These are phyloP conservation scores for Bassia scoparia DNA, from an alignment of 148 eudicot genomes.

Conservation along the genomic window DNA sequence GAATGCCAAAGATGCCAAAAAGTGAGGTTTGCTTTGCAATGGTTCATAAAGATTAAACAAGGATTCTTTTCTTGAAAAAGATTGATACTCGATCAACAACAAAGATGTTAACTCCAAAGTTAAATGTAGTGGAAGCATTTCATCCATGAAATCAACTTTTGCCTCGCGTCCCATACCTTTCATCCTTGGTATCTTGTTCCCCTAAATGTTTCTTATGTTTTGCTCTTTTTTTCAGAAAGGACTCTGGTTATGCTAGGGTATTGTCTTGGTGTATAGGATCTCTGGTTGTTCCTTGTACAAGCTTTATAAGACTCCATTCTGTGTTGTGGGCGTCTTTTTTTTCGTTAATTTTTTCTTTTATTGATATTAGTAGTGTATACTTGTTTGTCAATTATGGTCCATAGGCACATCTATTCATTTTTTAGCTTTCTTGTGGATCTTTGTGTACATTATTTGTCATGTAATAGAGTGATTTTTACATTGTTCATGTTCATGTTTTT, in stretches of 20 bases:
- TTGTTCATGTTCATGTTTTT: background rate
- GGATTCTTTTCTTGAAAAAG: constrained; percentile 11
- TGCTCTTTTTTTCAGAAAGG: background rate
- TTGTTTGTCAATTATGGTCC: constrained; percentile 4
- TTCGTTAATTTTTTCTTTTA: background rate
- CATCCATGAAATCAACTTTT: background rate
- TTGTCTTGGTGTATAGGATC: constrained; percentile 23
- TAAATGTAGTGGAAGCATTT: constrained; percentile 1
- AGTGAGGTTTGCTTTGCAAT: constrained; percentile 1
- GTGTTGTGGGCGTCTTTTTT: background rate
- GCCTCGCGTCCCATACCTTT: background rate
- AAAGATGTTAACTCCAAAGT: constrained; percentile 9
- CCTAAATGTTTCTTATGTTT: constrained; percentile 9
- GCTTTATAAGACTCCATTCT: constrained; percentile 14
- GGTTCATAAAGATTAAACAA: background rate
- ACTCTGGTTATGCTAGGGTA: constrained; percentile 1
- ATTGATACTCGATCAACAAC: constrained; percentile 7
- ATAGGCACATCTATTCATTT: constrained; percentile 9
- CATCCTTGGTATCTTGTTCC: background rate
- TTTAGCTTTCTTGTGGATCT: constrained; percentile 14
- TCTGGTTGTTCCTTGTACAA: constrained; percentile 11
- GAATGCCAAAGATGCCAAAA: constrained; percentile 33
- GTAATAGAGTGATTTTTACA: constrained; percentile 17
- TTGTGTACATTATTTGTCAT: constrained; percentile 2
- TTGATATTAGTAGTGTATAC: constrained; percentile 15